Conservation (phyloP, 768 basidiomycete species). For the Phylloporus sp. region DNA sequence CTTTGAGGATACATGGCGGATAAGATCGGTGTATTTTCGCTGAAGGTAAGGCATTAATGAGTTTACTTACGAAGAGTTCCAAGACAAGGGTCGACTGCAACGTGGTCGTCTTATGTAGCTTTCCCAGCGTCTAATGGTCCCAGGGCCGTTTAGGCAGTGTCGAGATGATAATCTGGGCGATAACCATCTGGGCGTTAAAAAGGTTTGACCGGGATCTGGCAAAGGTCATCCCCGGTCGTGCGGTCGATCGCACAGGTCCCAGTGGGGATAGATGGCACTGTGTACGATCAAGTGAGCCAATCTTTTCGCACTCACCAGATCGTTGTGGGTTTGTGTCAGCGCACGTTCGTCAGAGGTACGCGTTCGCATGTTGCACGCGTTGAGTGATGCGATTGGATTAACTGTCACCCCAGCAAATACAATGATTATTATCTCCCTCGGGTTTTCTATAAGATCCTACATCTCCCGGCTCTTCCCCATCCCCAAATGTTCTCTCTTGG, state of each 20-base stretch:
- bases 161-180: neutral
- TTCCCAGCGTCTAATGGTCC: neutral
- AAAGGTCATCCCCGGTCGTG: no score
- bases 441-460: neutral
- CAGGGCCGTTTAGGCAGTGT: no score
- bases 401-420: neutral
- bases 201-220: no score
- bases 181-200: neutral
- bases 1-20: conserved; percentile 28
- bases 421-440: neutral
- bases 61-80: neutral
- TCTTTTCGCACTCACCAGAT: neutral
- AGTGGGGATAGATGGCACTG: neutral
- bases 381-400: neutral
- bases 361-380: neutral
- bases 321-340: neutral
- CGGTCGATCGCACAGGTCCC: neutral
- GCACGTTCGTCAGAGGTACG: conserved; percentile 1
- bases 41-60: conserved; percentile 10
- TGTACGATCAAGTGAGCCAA: neutral
- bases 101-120: neutral
- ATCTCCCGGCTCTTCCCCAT: neutral
- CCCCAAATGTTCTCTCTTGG: conserved; percentile 2
- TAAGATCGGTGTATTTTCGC: conserved; percentile 37
- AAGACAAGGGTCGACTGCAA: neutral